Conservation (phyloP, 305 asterid species). For the Striga hermonthica region DNA sequence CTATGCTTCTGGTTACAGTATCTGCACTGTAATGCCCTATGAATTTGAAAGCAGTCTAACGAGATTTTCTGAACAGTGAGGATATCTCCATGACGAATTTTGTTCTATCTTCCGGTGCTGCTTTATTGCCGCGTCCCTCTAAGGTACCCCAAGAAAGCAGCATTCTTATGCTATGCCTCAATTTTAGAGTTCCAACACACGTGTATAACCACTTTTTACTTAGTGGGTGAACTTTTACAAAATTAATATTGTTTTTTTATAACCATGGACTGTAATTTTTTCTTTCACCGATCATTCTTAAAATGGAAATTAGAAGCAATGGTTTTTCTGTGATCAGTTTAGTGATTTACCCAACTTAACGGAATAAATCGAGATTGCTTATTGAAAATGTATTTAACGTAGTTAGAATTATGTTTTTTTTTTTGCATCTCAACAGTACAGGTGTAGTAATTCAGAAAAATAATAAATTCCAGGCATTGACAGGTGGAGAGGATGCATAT, state of each 20-base stretch:
- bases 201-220: not conserved
- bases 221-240: not conserved
- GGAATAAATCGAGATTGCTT: conserved; percentile 2
- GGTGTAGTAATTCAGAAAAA: conserved; percentile 49
- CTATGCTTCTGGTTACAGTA: not conserved
- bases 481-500: conserved; percentile 98
- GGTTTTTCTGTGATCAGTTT: conserved; percentile 4
- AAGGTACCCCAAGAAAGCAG: conserved; percentile 48
- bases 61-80: conserved; percentile 48
- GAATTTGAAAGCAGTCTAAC: conserved; percentile 23
- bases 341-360: conserved; percentile 3
- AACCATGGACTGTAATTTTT: not conserved
- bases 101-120: conserved; percentile 72
- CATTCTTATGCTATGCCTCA: too few relatives aligned
- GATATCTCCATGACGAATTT: conserved; percentile 37
- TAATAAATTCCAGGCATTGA: conserved; percentile 84
- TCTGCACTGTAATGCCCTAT: not conserved
- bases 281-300: too few relatives aligned
- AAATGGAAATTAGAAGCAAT: too few relatives aligned
- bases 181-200: too few relatives aligned
- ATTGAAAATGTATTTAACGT: conserved; percentile 19
- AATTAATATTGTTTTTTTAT: not conserved
- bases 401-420: conserved; percentile 16
- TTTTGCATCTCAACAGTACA: conserved; percentile 25
- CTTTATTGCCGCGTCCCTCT: conserved; percentile 69